Percentiles rank a stretch among this genome's conserved stretches.
phyloP scores from a whole-genome alignment of 2,329 filamentous ascomycete genomes.

The Penicillium brevicompactum region DNA sequence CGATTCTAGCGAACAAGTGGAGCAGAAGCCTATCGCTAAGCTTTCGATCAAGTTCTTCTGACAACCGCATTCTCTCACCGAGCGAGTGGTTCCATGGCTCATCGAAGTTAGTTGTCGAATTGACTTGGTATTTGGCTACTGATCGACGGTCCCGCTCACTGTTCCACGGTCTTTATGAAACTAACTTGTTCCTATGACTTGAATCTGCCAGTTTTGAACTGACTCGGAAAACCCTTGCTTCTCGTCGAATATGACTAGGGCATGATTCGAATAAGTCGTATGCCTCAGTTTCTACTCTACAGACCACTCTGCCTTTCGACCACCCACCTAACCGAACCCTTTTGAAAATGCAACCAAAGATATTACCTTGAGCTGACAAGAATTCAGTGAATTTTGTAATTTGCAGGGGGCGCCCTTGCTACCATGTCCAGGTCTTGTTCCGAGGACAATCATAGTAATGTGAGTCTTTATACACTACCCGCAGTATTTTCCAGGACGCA shows the following conservation, averaged over 20 bases:
- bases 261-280: background rate
- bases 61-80: background rate
- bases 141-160: background rate
- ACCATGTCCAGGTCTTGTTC: background rate
- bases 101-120: background rate
- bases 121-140: constrained; percentile 1
- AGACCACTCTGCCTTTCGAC: background rate
- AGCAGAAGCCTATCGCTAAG: constrained; percentile 1
- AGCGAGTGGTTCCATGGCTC: background rate
- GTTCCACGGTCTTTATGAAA: background rate
- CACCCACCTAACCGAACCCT: background rate
- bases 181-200: background rate
- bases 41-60: background rate
- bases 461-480: background rate
- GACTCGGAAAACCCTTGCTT: background rate
- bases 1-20: background rate
- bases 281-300: background rate
- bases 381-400: background rate
- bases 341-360: background rate
- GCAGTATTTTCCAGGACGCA: background rate
- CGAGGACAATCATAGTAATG: background rate
- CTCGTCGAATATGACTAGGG: background rate
- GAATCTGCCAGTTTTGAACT: background rate
- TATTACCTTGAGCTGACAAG: constrained; percentile 1
- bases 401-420: background rate